These are phyloP conservation scores for Xylaria sp. DNA, from an alignment of 2,329 filamentous ascomycete genomes.

Conservation along the genomic window DNA sequence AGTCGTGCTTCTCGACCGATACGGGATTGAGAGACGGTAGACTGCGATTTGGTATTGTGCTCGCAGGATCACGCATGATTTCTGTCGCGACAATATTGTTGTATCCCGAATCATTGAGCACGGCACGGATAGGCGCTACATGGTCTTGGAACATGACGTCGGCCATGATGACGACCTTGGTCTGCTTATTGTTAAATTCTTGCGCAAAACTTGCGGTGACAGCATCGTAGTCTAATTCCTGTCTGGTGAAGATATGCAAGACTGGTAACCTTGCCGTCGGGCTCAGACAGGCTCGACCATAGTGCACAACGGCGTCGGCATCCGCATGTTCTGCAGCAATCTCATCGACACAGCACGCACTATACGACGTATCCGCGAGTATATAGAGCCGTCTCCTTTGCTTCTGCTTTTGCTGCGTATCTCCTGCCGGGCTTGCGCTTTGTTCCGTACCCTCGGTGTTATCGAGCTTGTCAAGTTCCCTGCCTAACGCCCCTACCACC, in stretches of 20 bases:
- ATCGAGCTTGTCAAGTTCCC: conserved; percentile 47
- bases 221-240: conserved; percentile 70
- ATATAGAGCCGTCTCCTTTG: conserved; percentile 72
- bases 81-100: conserved; percentile 72
- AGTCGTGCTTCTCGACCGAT: conserved; percentile 46
- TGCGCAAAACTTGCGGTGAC: conserved; percentile 70
- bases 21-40: conserved; percentile 20
- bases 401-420: conserved; percentile 18
- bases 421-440: neutral
- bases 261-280: conserved; percentile 88
- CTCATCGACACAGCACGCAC: conserved; percentile 96
- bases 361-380: conserved; percentile 94
- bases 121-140: conserved; percentile 65
- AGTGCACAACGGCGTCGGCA: conserved; percentile 92
- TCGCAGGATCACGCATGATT: conserved; percentile 81
- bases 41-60: conserved; percentile 84
- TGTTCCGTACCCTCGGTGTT: neutral
- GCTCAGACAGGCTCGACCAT: conserved; percentile 90
- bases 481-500: conserved; percentile 73
- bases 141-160: conserved; percentile 89
- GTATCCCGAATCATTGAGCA: conserved; percentile 74
- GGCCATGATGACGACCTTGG: conserved; percentile 82
- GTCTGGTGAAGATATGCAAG: conserved; percentile 87
- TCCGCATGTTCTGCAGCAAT: conserved; percentile 93
- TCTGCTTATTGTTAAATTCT: conserved; percentile 71